These are phyloP conservation scores for Amaranthus hypochondriacus DNA, from an alignment of 148 eudicot species.

Conservation along the genomic window DNA sequence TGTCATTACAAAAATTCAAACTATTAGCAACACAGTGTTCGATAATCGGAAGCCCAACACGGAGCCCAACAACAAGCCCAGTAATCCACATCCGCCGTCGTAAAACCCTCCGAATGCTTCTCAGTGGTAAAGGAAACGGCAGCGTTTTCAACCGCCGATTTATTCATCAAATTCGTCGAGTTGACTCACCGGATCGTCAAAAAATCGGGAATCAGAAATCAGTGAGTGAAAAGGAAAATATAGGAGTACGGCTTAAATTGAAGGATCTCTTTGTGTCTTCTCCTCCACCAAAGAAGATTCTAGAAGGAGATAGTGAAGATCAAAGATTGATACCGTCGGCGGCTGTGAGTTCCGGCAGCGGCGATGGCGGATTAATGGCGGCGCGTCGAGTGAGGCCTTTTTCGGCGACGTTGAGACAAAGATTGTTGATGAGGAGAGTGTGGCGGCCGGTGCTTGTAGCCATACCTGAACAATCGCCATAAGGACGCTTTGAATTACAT, in stretches of 20 bases:
- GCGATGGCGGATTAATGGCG: slow-evolving; percentile 19
- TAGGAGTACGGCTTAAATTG: slow-evolving; percentile 47
- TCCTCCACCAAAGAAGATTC: slow-evolving; percentile 39
- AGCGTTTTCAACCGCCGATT: slow-evolving; percentile 28
- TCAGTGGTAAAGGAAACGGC: slow-evolving; percentile 37
- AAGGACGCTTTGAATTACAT: neutral
- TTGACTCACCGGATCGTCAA: neutral
- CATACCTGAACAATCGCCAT: slow-evolving; percentile 62
- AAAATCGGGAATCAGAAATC: slow-evolving; percentile 20
- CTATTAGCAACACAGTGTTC: slow-evolving; percentile 77
- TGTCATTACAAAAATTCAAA: slow-evolving; percentile 92
- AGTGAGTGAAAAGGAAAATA: neutral
- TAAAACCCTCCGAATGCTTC: slow-evolving; percentile 85
- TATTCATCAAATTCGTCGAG: slow-evolving; percentile 11
- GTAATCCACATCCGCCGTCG: slow-evolving; percentile 95
- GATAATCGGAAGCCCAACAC: slow-evolving; percentile 60
- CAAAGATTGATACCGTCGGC: slow-evolving; percentile 22
- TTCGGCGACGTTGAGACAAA: slow-evolving; percentile 67
- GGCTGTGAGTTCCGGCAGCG: slow-evolving; percentile 8
- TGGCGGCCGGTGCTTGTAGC: slow-evolving; percentile 84
- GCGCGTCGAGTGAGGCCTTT: slow-evolving; percentile 46
- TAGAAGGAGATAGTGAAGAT: slow-evolving; percentile 24
- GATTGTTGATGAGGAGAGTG: slow-evolving; percentile 64
- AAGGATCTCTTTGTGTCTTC: slow-evolving; percentile 78
- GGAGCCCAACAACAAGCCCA: slow-evolving; percentile 78